Percentiles rank a stretch among this genome's conserved stretches.
Evolutionary conservation across 805 yeast species (phyloP).

Genomic region (Sugiyamaella americana): DNA sequence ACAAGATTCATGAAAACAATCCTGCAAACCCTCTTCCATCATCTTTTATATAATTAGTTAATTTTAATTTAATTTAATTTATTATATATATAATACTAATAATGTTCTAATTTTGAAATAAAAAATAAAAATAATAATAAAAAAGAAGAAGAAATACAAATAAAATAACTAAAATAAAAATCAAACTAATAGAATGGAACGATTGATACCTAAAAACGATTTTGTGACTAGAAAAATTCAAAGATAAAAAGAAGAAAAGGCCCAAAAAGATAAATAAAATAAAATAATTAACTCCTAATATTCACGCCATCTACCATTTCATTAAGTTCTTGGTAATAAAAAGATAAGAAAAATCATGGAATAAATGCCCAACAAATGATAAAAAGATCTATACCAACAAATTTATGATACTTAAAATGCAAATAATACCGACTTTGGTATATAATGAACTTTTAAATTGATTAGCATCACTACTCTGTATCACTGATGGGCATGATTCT

Average conservation of each 20-base stretch:
- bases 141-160: constrained; percentile 1
- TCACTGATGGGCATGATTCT: background rate
- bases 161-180: background rate
- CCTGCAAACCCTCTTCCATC: background rate
- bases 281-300: no score
- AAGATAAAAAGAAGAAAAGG: background rate
- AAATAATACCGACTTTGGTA: background rate
- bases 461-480: background rate
- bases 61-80: constrained; percentile 1
- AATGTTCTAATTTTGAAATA: background rate
- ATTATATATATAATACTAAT: background rate
- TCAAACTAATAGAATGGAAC: background rate
- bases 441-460: background rate
- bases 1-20: no score
- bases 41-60: background rate
- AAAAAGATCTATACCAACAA: background rate
- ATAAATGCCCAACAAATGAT: constrained; percentile 7
- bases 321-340: no score
- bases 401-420: background rate
- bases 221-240: background rate
- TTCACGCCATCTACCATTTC: no score
- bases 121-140: constrained; percentile 2
- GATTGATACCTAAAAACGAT: background rate
- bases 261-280: no score
- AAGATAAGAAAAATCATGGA: no score